phyloP scores from a whole-genome alignment of 495 filamentous ascomycete species.

The Rhypophila decipiens region DNA sequence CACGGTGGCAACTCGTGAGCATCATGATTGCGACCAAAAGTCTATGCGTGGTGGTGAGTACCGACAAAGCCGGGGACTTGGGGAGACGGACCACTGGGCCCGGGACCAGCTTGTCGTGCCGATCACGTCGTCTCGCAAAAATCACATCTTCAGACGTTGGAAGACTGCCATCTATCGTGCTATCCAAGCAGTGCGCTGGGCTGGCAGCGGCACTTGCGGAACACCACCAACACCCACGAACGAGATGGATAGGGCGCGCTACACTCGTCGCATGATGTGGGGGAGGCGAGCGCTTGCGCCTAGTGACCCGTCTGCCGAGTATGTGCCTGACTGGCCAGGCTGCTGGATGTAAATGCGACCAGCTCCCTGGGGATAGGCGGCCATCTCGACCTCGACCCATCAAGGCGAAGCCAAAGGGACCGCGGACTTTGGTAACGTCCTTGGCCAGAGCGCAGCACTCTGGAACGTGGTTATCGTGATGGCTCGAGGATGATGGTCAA shows the following conservation, averaged over 20 bases:
- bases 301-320: conserved; percentile 2
- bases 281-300: conserved; percentile 20
- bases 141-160: too few relatives aligned
- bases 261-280: conserved; percentile 9
- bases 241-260: background rate
- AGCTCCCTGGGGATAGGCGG: background rate
- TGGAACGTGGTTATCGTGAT: too few relatives aligned
- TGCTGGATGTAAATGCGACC: conserved; percentile 5
- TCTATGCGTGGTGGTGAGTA: too few relatives aligned
- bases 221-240: background rate
- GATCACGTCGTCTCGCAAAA: too few relatives aligned
- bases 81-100: too few relatives aligned
- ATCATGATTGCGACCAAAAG: too few relatives aligned
- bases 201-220: too few relatives aligned
- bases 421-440: background rate
- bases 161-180: too few relatives aligned
- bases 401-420: background rate
- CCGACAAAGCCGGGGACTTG: too few relatives aligned
- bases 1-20: background rate
- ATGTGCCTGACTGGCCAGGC: conserved; percentile 3
- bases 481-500: too few relatives aligned
- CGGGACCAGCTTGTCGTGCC: too few relatives aligned
- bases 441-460: background rate
- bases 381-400: background rate
- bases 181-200: background rate